These are phyloP conservation scores for Malassezia sp. DNA, from an alignment of 1,284 basidiomycete species.

Conservation along the genomic window DNA sequence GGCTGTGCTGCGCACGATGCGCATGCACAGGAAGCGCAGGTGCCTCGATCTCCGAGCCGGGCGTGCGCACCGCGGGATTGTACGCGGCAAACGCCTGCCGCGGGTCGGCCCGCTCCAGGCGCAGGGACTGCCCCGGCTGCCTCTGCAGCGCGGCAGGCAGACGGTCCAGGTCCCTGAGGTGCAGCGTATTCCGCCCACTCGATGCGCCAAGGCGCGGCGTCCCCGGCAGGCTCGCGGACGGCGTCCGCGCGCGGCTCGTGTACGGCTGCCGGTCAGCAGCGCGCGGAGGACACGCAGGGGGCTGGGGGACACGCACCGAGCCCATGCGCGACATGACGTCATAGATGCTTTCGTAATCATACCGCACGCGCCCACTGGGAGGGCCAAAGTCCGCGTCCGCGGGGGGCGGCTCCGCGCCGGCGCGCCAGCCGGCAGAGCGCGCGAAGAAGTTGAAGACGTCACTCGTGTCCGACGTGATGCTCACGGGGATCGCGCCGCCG, in stretches of 20 bases:
- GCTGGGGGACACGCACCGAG: conserved; percentile 2
- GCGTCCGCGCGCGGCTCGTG: neutral
- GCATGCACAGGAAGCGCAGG: too few species aligned
- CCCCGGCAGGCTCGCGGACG: neutral
- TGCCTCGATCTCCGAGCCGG: too few species aligned
- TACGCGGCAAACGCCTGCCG: too few species aligned
- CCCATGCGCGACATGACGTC: conserved; percentile 28
- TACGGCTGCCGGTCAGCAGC: conserved; percentile 7
- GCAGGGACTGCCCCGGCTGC: too few species aligned
- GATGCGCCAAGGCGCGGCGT: conserved; percentile 3
- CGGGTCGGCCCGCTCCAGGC: too few species aligned
- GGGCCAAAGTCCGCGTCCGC: conserved; percentile 15
- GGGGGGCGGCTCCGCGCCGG: conserved; percentile 12
- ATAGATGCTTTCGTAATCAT: conserved; percentile 34
- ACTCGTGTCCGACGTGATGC: conserved; percentile 26
- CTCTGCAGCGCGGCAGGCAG: too few species aligned
- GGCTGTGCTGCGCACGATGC: neutral
- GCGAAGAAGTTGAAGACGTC: conserved; percentile 29
- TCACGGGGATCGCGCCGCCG: conserved; percentile 31
- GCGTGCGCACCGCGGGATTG: neutral
- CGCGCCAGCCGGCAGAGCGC: conserved; percentile 8
- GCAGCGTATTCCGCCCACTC: neutral
- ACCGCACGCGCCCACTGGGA: conserved; percentile 7
- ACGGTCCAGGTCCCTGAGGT: neutral
- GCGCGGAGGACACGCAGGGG: too few species aligned